These are phyloP conservation scores for Arthromyces matolae DNA, from an alignment of 768 basidiomycete species.

Conservation along the genomic window DNA sequence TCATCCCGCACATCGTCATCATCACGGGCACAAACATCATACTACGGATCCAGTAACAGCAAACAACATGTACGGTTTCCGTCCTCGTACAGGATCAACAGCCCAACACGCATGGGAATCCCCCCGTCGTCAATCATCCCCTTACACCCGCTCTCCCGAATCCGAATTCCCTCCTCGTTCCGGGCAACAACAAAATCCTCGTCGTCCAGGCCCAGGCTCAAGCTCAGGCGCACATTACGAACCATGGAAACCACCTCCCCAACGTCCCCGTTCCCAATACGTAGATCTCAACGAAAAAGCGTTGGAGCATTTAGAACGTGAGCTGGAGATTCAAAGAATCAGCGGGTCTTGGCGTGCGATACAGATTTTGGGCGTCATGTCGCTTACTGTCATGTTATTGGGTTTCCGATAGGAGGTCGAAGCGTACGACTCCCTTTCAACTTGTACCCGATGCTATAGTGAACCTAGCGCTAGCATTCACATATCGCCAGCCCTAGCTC, in stretches of 20 bases:
- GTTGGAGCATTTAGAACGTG: constrained; percentile 22
- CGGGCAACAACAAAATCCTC: constrained; percentile 4
- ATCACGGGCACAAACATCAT: no score
- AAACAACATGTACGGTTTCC: constrained; percentile 22
- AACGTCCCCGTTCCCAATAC: constrained; percentile 11
- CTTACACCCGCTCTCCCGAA: constrained; percentile 20
- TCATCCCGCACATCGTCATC: no score
- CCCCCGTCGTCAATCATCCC: constrained; percentile 17
- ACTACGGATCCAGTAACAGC: constrained; percentile 23
- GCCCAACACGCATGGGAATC: constrained; percentile 41
- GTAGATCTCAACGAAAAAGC: constrained; percentile 17
- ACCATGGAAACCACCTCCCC: constrained; percentile 9
- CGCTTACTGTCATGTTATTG: constrained; percentile 20
- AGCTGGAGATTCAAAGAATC: constrained; percentile 20
- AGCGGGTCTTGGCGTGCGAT: constrained; percentile 26
- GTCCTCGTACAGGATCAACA: constrained; percentile 20
- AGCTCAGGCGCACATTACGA: constrained; percentile 12
- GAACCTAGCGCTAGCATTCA: no score
- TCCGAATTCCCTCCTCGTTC: constrained; percentile 10
- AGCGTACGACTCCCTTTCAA: no score
- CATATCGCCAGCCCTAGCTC: no score
- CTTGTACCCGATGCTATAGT: no score
- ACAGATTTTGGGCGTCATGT: constrained; percentile 24
- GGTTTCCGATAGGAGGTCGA: constrained; percentile 7
- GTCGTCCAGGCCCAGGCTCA: constrained; percentile 1